Evolutionary conservation across 805 yeast species (phyloP).

Genomic region (Nakazawaea siamensis): DNA sequence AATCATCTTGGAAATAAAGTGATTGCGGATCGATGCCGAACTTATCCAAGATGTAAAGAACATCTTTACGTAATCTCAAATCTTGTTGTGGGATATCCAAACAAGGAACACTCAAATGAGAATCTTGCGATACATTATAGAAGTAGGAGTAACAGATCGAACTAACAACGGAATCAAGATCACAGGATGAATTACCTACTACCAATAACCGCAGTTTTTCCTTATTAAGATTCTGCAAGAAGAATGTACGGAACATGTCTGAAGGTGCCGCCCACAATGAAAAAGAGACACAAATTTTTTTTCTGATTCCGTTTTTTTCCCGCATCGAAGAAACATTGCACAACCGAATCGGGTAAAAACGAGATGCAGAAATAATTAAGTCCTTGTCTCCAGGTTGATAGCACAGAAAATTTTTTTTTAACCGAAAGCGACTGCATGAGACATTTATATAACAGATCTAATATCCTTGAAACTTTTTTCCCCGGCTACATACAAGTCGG

Average conservation of each 20-base stretch:
- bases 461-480: no score
- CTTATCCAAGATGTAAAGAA: slow-evolving; percentile 40
- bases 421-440: no score
- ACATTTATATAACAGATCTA: no score
- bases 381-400: no score
- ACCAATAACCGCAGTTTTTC: neutral
- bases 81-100: slow-evolving; percentile 67
- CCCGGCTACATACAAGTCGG: neutral
- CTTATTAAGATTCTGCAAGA: neutral
- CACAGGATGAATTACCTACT: slow-evolving; percentile 18
- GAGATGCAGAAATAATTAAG: no score
- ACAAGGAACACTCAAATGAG: slow-evolving; percentile 47
- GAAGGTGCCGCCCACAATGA: no score
- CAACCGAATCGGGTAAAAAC: no score
- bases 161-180: slow-evolving; percentile 79
- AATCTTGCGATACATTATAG: slow-evolving; percentile 25
- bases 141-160: slow-evolving; percentile 69
- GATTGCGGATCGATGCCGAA: slow-evolving; percentile 38
- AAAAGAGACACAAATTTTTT: no score
- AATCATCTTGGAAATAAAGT: slow-evolving; percentile 64
- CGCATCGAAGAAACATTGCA: no score
- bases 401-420: no score
- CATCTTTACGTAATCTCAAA: slow-evolving; percentile 62
- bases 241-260: neutral
- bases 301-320: no score